Conservation (phyloP, 805 yeast species). For the Saccharomycopsis sp. region DNA sequence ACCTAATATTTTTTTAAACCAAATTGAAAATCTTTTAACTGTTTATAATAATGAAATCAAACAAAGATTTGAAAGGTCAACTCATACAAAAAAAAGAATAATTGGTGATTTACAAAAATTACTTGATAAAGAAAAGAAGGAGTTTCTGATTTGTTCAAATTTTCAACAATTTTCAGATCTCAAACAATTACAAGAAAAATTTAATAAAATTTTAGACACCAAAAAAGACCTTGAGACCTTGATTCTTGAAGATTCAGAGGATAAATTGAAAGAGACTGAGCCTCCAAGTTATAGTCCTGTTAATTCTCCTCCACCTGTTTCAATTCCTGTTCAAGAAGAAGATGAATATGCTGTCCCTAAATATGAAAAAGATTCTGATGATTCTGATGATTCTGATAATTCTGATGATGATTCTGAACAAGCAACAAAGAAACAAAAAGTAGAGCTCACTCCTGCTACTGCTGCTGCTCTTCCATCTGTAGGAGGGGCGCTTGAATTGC, state of each 20-base stretch:
- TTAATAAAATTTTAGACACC: conserved; percentile 22
- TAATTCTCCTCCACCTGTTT: conserved; percentile 10
- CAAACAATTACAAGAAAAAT: conserved; percentile 20
- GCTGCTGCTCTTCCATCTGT: no score
- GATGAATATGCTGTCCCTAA: conserved; percentile 1
- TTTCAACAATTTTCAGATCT: conserved; percentile 18
- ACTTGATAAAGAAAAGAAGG: conserved; percentile 1
- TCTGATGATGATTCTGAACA: conserved; percentile 1
- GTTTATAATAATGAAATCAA: conserved; percentile 11
- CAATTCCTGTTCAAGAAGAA: no score
- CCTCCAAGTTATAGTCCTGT: conserved; percentile 6
- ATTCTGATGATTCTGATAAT: neutral
- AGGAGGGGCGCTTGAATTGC: no score
- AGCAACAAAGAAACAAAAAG: conserved; percentile 3
- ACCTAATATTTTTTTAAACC: conserved; percentile 23
- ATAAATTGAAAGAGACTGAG: conserved; percentile 1
- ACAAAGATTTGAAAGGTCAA: neutral
- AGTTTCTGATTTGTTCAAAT: neutral
- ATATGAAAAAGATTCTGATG: conserved; percentile 2
- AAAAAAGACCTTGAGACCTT: conserved; percentile 24
- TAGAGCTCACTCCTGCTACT: neutral
- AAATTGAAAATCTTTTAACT: conserved; percentile 19
- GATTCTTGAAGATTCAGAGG: conserved; percentile 5
- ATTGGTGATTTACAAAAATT: conserved; percentile 8
- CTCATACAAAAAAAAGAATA: neutral